Conservation (phyloP, 305 asterid genomes). For the Solanum hybrid region DNA sequence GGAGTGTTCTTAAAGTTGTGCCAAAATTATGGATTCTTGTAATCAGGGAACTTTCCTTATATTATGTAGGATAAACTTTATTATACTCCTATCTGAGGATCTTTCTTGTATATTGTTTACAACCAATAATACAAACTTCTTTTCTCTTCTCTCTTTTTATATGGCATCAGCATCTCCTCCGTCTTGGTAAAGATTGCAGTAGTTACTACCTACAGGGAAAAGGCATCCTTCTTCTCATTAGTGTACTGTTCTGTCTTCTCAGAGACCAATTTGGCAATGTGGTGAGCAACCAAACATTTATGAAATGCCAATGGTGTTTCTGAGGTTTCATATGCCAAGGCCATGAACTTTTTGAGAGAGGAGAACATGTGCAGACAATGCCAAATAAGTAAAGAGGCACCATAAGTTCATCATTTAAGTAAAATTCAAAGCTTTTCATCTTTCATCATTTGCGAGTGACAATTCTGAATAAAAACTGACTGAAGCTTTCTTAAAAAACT, state of each 20-base stretch:
- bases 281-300: not conserved
- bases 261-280: not conserved
- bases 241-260: not conserved
- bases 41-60: not conserved
- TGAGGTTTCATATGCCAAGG: not conserved
- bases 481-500: not conserved
- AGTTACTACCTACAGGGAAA: not conserved
- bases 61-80: not conserved
- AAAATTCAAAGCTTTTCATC: not conserved
- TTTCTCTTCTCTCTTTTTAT: not conserved
- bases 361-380: not conserved
- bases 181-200: not conserved
- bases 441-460: not conserved
- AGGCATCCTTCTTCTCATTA: not conserved
- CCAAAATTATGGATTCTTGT: not conserved
- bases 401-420: not conserved
- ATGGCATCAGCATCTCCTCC: not conserved
- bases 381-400: not conserved
- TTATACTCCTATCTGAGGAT: not conserved
- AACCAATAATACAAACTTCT: not conserved
- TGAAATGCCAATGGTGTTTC: not conserved
- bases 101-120: not conserved
- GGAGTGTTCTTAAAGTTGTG: not conserved
- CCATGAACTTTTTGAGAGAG: not conserved
- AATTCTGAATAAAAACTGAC: not conserved